These are phyloP conservation scores for Pinus tabuliformis DNA, from an alignment of 75 land plant genomes.

Conservation along the genomic window DNA sequence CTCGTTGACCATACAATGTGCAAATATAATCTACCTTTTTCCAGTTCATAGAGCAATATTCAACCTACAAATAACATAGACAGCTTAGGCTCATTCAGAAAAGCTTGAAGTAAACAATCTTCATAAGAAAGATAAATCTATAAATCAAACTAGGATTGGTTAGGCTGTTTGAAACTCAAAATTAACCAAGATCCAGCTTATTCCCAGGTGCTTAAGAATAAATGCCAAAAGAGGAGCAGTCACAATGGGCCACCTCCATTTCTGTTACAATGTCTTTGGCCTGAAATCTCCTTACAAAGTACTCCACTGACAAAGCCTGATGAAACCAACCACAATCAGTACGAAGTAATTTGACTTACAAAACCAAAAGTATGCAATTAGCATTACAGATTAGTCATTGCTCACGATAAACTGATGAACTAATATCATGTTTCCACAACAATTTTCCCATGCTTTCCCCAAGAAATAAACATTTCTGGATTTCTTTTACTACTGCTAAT, in stretches of 20 bases:
- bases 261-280: conserved; percentile 48
- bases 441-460: neutral
- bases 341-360: neutral
- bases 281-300: conserved; percentile 46
- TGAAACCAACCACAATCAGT: conserved; percentile 3
- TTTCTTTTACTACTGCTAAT: neutral
- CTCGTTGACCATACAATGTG: conserved; percentile 49
- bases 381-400: too few relatives aligned
- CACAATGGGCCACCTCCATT: conserved; percentile 37
- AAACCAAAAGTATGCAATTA: neutral
- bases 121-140: neutral
- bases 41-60: conserved; percentile 42
- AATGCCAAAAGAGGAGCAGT: neutral
- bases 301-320: conserved; percentile 49
- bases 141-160: neutral
- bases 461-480: neutral
- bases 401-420: neutral
- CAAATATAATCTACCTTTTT: conserved; percentile 60
- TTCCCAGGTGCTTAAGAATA: neutral
- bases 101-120: neutral
- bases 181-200: neutral
- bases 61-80: conserved; percentile 9
- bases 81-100: neutral
- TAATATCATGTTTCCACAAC: neutral
- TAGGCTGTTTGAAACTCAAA: neutral